Percentiles rank a stretch among this genome's conserved stretches.
Evolutionary conservation across 2,329 filamentous ascomycete species (phyloP).

Genomic region (Fusarium sp.): DNA sequence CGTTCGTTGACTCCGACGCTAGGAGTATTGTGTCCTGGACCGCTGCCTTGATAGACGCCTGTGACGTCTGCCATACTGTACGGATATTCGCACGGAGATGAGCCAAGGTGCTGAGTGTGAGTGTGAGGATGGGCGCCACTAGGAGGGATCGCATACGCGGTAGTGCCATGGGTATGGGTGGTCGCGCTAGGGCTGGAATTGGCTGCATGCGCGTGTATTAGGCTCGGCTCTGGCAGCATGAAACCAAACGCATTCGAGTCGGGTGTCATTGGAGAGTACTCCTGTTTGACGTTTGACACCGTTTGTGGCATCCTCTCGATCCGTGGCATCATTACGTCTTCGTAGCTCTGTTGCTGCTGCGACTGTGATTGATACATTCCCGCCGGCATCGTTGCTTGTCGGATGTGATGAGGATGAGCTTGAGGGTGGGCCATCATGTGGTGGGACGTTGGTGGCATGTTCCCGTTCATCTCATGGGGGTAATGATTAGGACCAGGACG

Average conservation of each 20-base stretch:
- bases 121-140: conserved; percentile 21
- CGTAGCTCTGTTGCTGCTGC: conserved; percentile 34
- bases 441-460: conserved; percentile 38
- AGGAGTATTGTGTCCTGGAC: conserved; percentile 12
- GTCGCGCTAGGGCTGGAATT: conserved; percentile 20
- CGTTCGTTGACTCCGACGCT: conserved; percentile 36
- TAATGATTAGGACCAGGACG: conserved; percentile 25
- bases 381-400: conserved; percentile 38
- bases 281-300: conserved; percentile 24
- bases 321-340: conserved; percentile 36
- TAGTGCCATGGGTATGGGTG: conserved; percentile 9
- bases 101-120: conserved; percentile 30
- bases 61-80: conserved; percentile 45
- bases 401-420: conserved; percentile 28
- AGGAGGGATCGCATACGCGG: conserved; percentile 35
- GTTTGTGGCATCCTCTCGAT: conserved; percentile 41
- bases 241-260: conserved; percentile 36
- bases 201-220: conserved; percentile 31
- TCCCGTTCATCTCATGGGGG: conserved; percentile 27
- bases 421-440: conserved; percentile 25
- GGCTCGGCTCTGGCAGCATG: conserved; percentile 37
- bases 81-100: conserved; percentile 41
- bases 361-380: conserved; percentile 37
- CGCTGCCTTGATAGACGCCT: conserved; percentile 41
- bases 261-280: conserved; percentile 41